Evolutionary conservation across 192 early-diverging fungal genomes (phyloP).

Genomic region (Linnemannia elongata): DNA sequence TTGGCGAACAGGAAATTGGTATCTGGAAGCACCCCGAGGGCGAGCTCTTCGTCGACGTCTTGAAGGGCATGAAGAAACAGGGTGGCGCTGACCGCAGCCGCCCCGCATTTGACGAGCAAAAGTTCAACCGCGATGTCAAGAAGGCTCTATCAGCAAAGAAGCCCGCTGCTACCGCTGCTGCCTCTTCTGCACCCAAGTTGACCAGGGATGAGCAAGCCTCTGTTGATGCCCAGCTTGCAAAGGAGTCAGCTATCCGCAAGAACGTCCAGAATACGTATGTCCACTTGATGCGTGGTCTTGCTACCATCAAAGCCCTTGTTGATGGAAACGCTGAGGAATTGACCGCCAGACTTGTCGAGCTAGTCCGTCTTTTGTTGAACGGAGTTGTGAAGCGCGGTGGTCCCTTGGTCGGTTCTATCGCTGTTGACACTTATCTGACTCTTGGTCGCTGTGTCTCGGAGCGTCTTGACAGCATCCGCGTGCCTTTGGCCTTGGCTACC

Average conservation of each 20-base stretch:
- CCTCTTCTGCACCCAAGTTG: slow-evolving; percentile 61
- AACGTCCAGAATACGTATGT: slow-evolving; percentile 68
- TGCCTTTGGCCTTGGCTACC: slow-evolving; percentile 62
- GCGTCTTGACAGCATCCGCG: slow-evolving; percentile 56
- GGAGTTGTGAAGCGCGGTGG: slow-evolving; percentile 64
- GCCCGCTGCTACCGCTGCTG: slow-evolving; percentile 28
- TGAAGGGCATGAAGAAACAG: slow-evolving; percentile 72
- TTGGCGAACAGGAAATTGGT: slow-evolving; percentile 71
- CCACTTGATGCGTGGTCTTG: slow-evolving; percentile 72
- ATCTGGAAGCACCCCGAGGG: slow-evolving; percentile 83
- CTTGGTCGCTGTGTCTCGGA: slow-evolving; percentile 62
- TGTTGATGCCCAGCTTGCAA: slow-evolving; percentile 76
- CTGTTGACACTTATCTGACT: slow-evolving; percentile 70
- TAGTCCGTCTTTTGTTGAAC: slow-evolving; percentile 68
- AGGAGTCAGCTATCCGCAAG: slow-evolving; percentile 80
- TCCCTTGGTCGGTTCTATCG: slow-evolving; percentile 68
- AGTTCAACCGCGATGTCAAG: slow-evolving; percentile 84
- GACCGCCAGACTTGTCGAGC: slow-evolving; percentile 69
- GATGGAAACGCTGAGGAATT: slow-evolving; percentile 68
- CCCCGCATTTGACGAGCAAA: slow-evolving; percentile 74
- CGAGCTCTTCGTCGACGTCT: slow-evolving; percentile 74
- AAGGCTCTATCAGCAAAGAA: slow-evolving; percentile 79
- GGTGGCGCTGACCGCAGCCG: slow-evolving; percentile 59
- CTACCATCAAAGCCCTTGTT: slow-evolving; percentile 75
- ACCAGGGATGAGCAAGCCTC: slow-evolving; percentile 84